Evolutionary conservation across 2,329 filamentous ascomycete genomes (phyloP).

Genomic region (Penicillium occitanis): DNA sequence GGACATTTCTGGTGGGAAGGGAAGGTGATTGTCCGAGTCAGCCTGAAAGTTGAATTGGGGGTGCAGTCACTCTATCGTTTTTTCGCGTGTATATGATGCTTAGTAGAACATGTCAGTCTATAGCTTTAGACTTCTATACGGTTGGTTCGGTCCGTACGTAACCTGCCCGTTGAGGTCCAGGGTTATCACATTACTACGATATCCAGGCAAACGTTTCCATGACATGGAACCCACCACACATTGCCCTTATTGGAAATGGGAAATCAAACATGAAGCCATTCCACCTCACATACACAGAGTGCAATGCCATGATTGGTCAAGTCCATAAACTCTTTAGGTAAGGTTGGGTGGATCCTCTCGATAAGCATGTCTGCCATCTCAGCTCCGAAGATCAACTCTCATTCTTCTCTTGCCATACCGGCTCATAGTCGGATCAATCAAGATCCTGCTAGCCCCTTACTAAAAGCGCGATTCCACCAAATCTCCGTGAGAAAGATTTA

Average conservation of each 20-base stretch:
- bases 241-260: not conserved
- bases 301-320: not conserved
- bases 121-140: not conserved
- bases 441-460: not conserved
- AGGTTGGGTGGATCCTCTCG: not conserved
- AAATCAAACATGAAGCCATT: not conserved
- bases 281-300: not conserved
- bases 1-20: conserved; percentile 70
- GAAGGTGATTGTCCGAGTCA: conserved; percentile 23
- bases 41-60: not conserved
- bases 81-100: conserved; percentile 9
- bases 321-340: not conserved
- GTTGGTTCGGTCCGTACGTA: no score
- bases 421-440: not conserved
- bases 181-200: not conserved
- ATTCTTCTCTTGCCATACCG: not conserved
- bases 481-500: not conserved
- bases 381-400: not conserved
- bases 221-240: not conserved
- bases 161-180: not conserved
- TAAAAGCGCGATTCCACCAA: no score
- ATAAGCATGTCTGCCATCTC: conserved; percentile 2
- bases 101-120: conserved; percentile 3
- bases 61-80: not conserved
- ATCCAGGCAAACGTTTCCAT: not conserved